These are phyloP conservation scores for Phlebiopsis flavidoalba DNA, from an alignment of 768 basidiomycete genomes.

Conservation along the genomic window DNA sequence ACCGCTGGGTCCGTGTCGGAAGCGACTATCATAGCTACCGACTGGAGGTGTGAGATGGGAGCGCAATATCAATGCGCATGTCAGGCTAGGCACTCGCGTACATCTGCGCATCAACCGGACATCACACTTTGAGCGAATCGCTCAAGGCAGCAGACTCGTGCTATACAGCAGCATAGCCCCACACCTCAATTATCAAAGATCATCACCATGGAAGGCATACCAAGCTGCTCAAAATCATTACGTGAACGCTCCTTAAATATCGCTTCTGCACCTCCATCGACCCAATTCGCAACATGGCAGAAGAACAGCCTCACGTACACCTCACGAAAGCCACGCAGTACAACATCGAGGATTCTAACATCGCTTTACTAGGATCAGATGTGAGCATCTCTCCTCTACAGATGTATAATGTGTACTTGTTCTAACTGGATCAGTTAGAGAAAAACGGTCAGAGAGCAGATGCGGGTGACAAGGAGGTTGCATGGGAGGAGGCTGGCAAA, in stretches of 20 bases:
- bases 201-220: too few species aligned
- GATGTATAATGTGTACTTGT: neutral
- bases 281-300: neutral
- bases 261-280: too few species aligned
- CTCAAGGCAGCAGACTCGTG: too few species aligned
- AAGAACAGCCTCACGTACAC: neutral
- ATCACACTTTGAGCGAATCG: too few species aligned
- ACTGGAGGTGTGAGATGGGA: too few species aligned
- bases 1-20: neutral
- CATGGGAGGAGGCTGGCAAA: constrained; percentile 47
- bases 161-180: neutral
- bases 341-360: constrained; percentile 60
- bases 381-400: constrained; percentile 27
- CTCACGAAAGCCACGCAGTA: constrained; percentile 43
- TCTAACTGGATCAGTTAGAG: constrained; percentile 39
- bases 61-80: too few species aligned
- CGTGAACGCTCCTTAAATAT: too few species aligned
- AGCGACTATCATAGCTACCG: too few species aligned
- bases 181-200: too few species aligned
- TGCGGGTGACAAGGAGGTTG: constrained; percentile 43
- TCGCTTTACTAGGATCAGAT: constrained; percentile 58
- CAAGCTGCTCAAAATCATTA: too few species aligned
- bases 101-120: too few species aligned
- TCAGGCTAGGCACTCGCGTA: too few species aligned
- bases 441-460: constrained; percentile 49